Conservation (phyloP, 1,284 basidiomycete species). For the Ceratobasidium sp. region DNA sequence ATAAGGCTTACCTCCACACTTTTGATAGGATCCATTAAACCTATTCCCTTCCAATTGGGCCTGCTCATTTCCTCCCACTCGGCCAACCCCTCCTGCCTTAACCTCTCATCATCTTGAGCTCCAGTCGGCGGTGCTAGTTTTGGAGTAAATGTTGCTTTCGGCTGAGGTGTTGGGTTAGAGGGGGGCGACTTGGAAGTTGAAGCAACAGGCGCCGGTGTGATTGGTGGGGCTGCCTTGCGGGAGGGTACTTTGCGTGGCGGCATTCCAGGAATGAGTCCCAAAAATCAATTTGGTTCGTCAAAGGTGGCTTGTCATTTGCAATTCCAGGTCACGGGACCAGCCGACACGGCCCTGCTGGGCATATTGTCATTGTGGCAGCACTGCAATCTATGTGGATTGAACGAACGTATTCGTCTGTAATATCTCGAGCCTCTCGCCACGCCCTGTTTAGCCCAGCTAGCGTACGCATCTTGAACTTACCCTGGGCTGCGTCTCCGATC, state of each 20-base stretch:
- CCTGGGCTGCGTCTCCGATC: no score
- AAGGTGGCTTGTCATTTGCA: no score
- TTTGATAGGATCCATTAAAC: conserved; percentile 81
- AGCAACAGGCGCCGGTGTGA: conserved; percentile 2
- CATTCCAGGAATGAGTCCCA: conserved; percentile 16
- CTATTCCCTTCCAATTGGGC: conserved; percentile 74
- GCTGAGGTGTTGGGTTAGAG: background rate
- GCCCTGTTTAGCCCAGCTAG: no score
- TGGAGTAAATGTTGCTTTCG: background rate
- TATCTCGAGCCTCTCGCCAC: no score
- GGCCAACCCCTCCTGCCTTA: conserved; percentile 54
- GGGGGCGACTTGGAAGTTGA: conserved; percentile 9
- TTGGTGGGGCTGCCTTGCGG: conserved; percentile 31
- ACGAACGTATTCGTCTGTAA: no score
- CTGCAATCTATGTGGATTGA: no score
- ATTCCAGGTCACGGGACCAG: no score
- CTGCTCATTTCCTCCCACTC: conserved; percentile 71
- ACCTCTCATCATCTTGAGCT: conserved; percentile 7
- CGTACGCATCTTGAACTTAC: no score
- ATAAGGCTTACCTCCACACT: conserved; percentile 71
- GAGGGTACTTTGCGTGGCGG: conserved; percentile 41
- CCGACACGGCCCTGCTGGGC: no score
- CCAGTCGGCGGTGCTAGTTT: background rate
- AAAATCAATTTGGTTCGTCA: background rate
- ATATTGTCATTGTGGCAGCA: no score